phyloP scores from a whole-genome alignment of 2,329 filamentous ascomycete species.

The Orbilia oligospora region DNA sequence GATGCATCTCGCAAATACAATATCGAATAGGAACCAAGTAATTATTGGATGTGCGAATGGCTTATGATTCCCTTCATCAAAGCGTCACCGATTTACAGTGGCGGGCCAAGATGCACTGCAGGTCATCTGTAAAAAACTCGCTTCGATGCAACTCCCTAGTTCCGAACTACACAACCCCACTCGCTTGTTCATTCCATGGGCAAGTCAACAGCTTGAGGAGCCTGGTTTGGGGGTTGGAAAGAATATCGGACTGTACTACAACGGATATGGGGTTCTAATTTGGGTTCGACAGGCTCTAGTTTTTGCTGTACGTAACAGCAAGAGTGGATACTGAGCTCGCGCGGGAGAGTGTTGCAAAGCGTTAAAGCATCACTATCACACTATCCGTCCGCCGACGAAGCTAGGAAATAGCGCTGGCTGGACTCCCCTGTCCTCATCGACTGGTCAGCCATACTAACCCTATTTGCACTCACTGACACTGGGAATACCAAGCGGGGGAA shows the following conservation, averaged over 20 bases:
- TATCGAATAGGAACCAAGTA: background rate
- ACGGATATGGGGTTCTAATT: background rate
- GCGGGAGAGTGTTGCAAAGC: conserved; percentile 1
- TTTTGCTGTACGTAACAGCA: conserved; percentile 19
- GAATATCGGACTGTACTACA: conserved; percentile 3
- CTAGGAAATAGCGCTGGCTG: conserved; percentile 14
- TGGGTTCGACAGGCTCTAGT: conserved; percentile 3
- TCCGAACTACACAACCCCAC: conserved; percentile 37
- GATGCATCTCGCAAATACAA: background rate
- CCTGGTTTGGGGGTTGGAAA: conserved; percentile 10
- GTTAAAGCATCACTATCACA: conserved; percentile 25
- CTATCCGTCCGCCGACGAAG: conserved; percentile 33
- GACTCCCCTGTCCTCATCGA: background rate
- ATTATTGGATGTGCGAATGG: background rate
- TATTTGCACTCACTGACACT: background rate
- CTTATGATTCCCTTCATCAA: background rate
- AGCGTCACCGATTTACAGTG: background rate
- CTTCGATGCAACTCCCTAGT: conserved; percentile 42
- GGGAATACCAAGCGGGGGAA: background rate
- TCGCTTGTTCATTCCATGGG: conserved; percentile 25
- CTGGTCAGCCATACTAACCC: background rate
- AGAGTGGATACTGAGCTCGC: conserved; percentile 9
- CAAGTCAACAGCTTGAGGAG: conserved; percentile 1
- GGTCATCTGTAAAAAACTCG: conserved; percentile 44
- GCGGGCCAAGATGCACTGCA: conserved; percentile 42